Evolutionary conservation across 345 rosid species (phyloP), one percentile per base, ranked within the genome.

Genomic region (Eucalyptus pauciflora): DNA sequence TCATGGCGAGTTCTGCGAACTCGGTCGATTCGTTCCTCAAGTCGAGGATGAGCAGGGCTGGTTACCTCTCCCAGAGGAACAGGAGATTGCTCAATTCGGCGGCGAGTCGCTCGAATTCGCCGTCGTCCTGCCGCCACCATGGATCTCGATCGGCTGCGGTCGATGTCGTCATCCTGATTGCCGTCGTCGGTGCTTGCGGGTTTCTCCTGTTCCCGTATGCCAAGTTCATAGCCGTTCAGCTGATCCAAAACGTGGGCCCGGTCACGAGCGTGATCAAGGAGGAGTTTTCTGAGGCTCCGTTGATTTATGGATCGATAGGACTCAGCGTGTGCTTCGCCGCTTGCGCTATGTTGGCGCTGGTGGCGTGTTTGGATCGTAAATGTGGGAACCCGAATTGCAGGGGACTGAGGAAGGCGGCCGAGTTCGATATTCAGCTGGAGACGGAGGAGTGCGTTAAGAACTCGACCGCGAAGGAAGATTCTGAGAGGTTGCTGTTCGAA

Each of bases 381-480:
- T 97, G 99, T 49, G 96, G 96, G 90, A 97, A 96, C 43, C 96
- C 96, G 1, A 94, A 93, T n/a, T 97, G 99, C 79, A 94, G 92
- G 92, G 99, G 99, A 7, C 93, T 96, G 83, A 94, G 96, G 89
- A 96, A 94, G 89, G 98, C 93, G 1, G 95, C 96, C 0, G 98
- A 97, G 92, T 97, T 97, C 37, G 99, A 97, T 93, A 96, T 97
- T 89, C 98, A 96, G 94, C 87, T 97, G 67, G 98, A 97, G 94
- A 97, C 98, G 8, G 99, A 96, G 92, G 97, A 97, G 87, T 94
- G 98, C 89, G 94, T 96, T 37, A 97, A 95, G 95, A 94, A 93
- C 56, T 93, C 54, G 25, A 91, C 85, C 49, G 90, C 85, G 50
- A 93, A 92, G 89, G 96, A 89, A 91, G 94, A 93, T 16, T 93